These are phyloP conservation scores for Peziza echinospora DNA, from an alignment of 495 filamentous ascomycete species.

Conservation along the genomic window DNA sequence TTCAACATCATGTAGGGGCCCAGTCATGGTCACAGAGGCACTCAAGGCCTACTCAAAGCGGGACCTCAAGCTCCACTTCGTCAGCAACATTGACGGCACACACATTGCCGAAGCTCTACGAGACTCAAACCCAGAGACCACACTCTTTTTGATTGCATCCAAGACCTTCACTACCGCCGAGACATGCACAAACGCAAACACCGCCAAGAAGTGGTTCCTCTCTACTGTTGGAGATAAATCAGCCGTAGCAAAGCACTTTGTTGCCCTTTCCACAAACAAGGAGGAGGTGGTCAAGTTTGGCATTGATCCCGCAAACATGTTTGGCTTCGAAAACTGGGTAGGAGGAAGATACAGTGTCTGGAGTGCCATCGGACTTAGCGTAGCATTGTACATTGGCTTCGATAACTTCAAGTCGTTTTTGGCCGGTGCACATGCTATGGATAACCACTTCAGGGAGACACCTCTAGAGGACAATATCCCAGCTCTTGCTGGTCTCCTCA, in stretches of 20 bases:
- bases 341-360: conserved; percentile 95
- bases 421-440: conserved; percentile 88
- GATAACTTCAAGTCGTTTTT: conserved; percentile 97
- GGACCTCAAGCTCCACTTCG: conserved; percentile 78
- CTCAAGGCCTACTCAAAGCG: conserved; percentile 81
- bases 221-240: too few relatives aligned
- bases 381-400: conserved; percentile 82
- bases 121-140: conserved; percentile 81
- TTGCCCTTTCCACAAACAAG: conserved; percentile 92
- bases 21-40: conserved; percentile 95
- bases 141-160: conserved; percentile 89
- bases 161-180: conserved; percentile 99
- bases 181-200: conserved; percentile 89
- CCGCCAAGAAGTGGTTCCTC: too few relatives aligned
- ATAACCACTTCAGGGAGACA: conserved; percentile 84
- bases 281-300: conserved; percentile 91
- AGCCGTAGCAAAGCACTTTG: conserved; percentile 95
- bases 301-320: conserved; percentile 97
- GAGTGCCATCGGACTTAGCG: conserved; percentile 92
- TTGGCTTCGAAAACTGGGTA: conserved; percentile 90
- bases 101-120: conserved; percentile 88
- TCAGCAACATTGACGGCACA: conserved; percentile 97
- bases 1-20: conserved; percentile 58
- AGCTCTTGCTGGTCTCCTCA: conserved; percentile 71
- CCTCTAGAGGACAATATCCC: conserved; percentile 92